phyloP scores from a whole-genome alignment of 1,284 basidiomycete species.

The Thecaphora thlaspeos region DNA sequence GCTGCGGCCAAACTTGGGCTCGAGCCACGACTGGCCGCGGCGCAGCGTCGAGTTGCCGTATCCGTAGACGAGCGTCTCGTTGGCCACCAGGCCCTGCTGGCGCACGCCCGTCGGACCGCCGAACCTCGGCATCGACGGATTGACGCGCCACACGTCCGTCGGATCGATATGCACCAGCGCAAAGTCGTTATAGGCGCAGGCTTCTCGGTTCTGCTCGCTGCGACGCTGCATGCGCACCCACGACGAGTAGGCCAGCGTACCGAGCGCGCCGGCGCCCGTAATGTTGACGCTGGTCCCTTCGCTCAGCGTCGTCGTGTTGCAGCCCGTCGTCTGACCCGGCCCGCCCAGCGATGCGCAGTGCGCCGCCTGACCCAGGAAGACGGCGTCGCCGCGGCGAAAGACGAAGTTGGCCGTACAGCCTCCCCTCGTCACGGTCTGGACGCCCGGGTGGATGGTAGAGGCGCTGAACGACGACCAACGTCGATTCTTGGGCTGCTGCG shows the following conservation, averaged over 20 bases:
- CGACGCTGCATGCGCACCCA: slow-evolving; percentile 40
- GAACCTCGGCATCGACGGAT: slow-evolving; percentile 38
- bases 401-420: slow-evolving; percentile 41
- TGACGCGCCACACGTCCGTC: slow-evolving; percentile 35
- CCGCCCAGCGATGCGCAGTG: slow-evolving; percentile 34
- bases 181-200: slow-evolving; percentile 39
- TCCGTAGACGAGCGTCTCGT: slow-evolving; percentile 34
- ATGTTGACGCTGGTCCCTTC: slow-evolving; percentile 37
- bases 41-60: slow-evolving; percentile 45
- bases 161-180: slow-evolving; percentile 39
- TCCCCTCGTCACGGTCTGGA: slow-evolving; percentile 40
- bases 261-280: slow-evolving; percentile 32
- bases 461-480: no score
- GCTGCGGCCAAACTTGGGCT: slow-evolving; percentile 40
- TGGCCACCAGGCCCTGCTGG: slow-evolving; percentile 8
- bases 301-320: slow-evolving; percentile 23
- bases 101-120: slow-evolving; percentile 36
- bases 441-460: slow-evolving; percentile 38
- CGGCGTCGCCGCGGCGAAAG: slow-evolving; percentile 27
- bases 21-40: slow-evolving; percentile 29
- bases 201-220: slow-evolving; percentile 30
- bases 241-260: slow-evolving; percentile 30
- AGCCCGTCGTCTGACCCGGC: slow-evolving; percentile 33
- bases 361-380: slow-evolving; percentile 41
- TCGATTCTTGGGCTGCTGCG: no score